Base-by-base conservation (phyloP, 2,329 filamentous ascomycete species). In the Pseudogymnoascus sp. region DNA sequence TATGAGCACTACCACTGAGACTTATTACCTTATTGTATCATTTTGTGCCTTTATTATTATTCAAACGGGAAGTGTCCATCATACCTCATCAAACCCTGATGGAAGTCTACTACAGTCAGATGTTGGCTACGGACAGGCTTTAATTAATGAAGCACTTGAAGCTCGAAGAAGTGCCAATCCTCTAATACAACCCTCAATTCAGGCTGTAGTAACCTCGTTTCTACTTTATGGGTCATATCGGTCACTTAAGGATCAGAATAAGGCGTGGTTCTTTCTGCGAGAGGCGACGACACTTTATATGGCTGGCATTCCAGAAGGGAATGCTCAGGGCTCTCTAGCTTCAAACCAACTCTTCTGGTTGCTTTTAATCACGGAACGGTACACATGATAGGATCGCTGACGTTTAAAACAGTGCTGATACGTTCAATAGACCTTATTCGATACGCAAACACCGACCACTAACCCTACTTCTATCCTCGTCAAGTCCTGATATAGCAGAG, bases 401-500 rank as follows among this genome's bases (percentile, higher is more conserved):
- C 4, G 21, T 45, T 14, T 9, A 55, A 16, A 33, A n/a, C 7
- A 18, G 38, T 58, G 11, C 16, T 40, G 59, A 62, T 55, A 61
- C 33, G 12, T 38, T n/a, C 14, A 16, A 61, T 61, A 87, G 87
- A 66, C 84, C 83, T 4, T 87, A 86, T 69, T 85, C 85, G 3
- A 80, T 88, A 31, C 79, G 87, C 63, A 80, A 84, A 55, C 85
- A 87, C 68, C 84, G 85, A 62, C 85, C 85, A 1, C 80, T 88
- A 35, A 84, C 83, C 0, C 75, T 88, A 33, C 6, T 80, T 84
- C 61, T 81, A 83, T 55, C 87, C 83, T 1, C 84, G 85, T 11
- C 78, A 78, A 43, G 75, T 81, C 4, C 84, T 81, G 49, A 55
- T 1, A 80, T 77, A 68, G 83, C 69, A 71, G 81, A 72, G 69